Conservation (phyloP, 1,284 basidiomycete genomes). For the Porodaedalea pini region DNA sequence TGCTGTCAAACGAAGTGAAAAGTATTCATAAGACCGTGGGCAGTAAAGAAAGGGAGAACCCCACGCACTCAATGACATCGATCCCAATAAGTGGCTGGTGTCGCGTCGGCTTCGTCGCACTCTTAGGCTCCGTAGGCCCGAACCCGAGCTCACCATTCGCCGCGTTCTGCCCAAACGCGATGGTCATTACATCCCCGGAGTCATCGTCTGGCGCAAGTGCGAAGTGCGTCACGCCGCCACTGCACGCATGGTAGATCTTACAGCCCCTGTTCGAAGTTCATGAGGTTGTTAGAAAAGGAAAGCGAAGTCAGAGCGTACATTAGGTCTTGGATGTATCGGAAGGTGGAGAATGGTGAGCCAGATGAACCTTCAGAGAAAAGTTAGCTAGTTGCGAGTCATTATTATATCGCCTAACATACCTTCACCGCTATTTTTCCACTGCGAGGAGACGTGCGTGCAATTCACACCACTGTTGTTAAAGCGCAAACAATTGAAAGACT, state of each 20-base stretch:
- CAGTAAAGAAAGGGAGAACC: neutral
- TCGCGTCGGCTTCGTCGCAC: conserved; percentile 79
- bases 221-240: conserved; percentile 91
- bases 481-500: conserved; percentile 21
- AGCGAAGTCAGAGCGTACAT: conserved; percentile 43
- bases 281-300: conserved; percentile 9
- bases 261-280: conserved; percentile 52
- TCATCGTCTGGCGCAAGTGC: conserved; percentile 58
- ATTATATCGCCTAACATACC: too few species aligned
- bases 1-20: conserved; percentile 37
- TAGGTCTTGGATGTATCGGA: conserved; percentile 79
- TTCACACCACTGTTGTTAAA: neutral
- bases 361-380: too few species aligned
- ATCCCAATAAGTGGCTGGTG: conserved; percentile 72
- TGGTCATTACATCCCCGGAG: conserved; percentile 65
- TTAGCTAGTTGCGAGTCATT: too few species aligned
- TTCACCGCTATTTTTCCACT: conserved; percentile 94
- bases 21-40: neutral
- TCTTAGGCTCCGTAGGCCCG: conserved; percentile 78
- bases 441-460: conserved; percentile 21
- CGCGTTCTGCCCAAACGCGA: conserved; percentile 83
- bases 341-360: conserved; percentile 78
- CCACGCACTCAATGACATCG: conserved; percentile 70
- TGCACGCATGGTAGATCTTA: conserved; percentile 62
- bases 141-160: conserved; percentile 81